Base-by-base conservation (phyloP, 2,329 filamentous ascomycete species). In the Ascochyta clinopodiicola region DNA sequence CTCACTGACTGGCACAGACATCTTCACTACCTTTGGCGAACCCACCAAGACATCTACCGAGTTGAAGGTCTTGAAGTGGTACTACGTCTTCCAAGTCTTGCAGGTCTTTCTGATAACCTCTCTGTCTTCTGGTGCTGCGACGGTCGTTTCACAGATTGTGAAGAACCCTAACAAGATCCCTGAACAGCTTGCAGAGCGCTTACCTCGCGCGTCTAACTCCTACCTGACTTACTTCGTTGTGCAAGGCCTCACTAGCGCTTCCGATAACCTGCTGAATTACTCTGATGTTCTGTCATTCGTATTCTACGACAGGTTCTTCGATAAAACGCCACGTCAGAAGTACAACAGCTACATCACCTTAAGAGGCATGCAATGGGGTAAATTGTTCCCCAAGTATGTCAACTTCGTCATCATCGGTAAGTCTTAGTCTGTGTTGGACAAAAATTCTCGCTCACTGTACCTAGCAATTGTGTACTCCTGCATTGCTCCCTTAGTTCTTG, bases 211-310 rank as follows among this genome's bases (percentile, higher is more conserved):
- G 0, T 93, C 92, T 57, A 98, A 96, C 77, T 96, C 98, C 72
- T 99, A 97, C 76, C 88, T 98, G 19, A 91, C 89, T 0, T 99
- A 98, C 78, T 96, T 99, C 63, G 86, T 98, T 29, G 85, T 99
- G 2, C 95, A 98, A 75, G 96, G 94, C 31, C 76, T 98, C 54
- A 88, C 88, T 1, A 87, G 94, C 58, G 89, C 92, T 3, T 84
- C 91, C 0, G 85, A 88, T 42, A 84, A 90, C 1, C 76, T 98
- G 5, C 81, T 96, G 2, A 91, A 96, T 64, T 83, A 90, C 42
- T 80, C 77, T 19, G 91, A 92, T 15, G 82, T 98, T 45, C 76
- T 93, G 42, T 76, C 96, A 27, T 90, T 89, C 70, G 86, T 86
- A 45, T 71, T 96, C 6, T 79, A 93, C 42, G 91, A 92, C 74